Conservation (phyloP, 208 protist species). For the Crithidia sp. region DNA sequence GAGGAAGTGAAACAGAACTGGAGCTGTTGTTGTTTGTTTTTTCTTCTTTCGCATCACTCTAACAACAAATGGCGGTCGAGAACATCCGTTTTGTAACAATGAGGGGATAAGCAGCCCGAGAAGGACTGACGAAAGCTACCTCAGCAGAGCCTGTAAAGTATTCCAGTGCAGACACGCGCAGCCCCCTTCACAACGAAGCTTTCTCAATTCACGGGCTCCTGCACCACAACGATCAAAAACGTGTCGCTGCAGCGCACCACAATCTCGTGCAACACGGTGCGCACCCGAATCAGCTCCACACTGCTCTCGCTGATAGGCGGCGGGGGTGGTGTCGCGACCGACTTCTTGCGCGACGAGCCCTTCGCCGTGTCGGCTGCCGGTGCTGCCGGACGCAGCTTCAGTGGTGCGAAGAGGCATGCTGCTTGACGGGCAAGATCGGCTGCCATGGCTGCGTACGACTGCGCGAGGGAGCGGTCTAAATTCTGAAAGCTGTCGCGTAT, state of each 20-base stretch:
- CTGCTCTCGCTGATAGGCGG: conserved; percentile 49
- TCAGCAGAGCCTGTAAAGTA: too few relatives aligned
- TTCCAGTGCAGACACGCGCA: too few relatives aligned
- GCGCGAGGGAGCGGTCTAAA: conserved; percentile 70
- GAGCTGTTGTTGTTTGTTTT: too few relatives aligned
- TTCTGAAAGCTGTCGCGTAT: conserved; percentile 87
- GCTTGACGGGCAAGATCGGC: conserved; percentile 50
- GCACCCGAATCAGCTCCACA: conserved; percentile 74
- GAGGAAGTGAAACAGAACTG: too few relatives aligned
- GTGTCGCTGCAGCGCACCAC: conserved; percentile 78
- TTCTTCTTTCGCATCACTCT: too few relatives aligned
- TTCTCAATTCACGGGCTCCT: conserved; percentile 68
- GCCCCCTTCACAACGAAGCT: not conserved
- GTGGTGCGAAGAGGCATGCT: conserved; percentile 25
- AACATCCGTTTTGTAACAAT: too few relatives aligned
- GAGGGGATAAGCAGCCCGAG: too few relatives aligned
- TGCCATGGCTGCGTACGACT: conserved; percentile 62
- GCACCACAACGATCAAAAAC: conserved; percentile 83
- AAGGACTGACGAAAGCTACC: too few relatives aligned
- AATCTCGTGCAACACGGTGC: conserved; percentile 71
- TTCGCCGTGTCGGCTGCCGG: conserved; percentile 11
- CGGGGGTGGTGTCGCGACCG: not conserved
- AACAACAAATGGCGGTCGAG: too few relatives aligned
- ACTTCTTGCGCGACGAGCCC: conserved; percentile 13
- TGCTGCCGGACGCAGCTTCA: conserved; percentile 4